A percentile compares a stretch with the other conserved stretches of the same genome.
Evolutionary conservation across 2,329 filamentous ascomycete genomes (phyloP).

Genomic region (Aspergillus aculeatus): DNA sequence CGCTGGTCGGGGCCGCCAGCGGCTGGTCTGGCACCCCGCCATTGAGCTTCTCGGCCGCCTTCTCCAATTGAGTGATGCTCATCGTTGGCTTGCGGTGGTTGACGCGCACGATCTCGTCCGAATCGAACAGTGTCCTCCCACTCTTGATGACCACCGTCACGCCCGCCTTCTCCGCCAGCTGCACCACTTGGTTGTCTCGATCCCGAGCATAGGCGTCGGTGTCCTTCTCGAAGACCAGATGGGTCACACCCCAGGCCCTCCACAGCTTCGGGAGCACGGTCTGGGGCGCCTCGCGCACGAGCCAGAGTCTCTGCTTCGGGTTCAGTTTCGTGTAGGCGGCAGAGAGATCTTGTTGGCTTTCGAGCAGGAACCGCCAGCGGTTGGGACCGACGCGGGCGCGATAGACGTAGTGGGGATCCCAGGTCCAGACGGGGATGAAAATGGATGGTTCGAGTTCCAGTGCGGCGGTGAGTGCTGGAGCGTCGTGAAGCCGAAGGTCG

Average conservation of each 20-base stretch:
- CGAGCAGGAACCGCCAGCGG: slow-evolving; percentile 72
- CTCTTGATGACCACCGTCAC: slow-evolving; percentile 64
- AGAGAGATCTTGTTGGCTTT: slow-evolving; percentile 71
- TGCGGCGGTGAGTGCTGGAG: slow-evolving; percentile 69
- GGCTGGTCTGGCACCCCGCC: slow-evolving; percentile 60
- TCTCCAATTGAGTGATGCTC: slow-evolving; percentile 67
- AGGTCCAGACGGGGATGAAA: slow-evolving; percentile 75
- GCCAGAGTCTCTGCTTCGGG: slow-evolving; percentile 66
- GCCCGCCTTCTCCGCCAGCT: slow-evolving; percentile 62
- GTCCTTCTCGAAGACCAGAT: slow-evolving; percentile 76
- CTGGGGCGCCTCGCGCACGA: slow-evolving; percentile 70
- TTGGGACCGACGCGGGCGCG: slow-evolving; percentile 68
- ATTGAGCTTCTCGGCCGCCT: slow-evolving; percentile 59
- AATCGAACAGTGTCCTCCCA: slow-evolving; percentile 72
- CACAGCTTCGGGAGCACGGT: slow-evolving; percentile 71
- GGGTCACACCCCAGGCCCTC: slow-evolving; percentile 70
- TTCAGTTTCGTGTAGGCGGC: slow-evolving; percentile 67
- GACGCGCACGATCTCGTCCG: slow-evolving; percentile 64
- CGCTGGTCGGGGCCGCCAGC: slow-evolving; percentile 55
- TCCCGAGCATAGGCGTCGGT: slow-evolving; percentile 70
- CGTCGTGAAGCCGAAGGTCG: slow-evolving; percentile 74
- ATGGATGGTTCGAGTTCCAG: slow-evolving; percentile 66
- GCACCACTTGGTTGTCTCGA: slow-evolving; percentile 60
- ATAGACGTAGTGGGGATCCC: slow-evolving; percentile 80
- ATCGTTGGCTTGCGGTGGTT: slow-evolving; percentile 71